Conservation (phyloP, 2,329 filamentous ascomycete species). For the Fonsecaea nubica region DNA sequence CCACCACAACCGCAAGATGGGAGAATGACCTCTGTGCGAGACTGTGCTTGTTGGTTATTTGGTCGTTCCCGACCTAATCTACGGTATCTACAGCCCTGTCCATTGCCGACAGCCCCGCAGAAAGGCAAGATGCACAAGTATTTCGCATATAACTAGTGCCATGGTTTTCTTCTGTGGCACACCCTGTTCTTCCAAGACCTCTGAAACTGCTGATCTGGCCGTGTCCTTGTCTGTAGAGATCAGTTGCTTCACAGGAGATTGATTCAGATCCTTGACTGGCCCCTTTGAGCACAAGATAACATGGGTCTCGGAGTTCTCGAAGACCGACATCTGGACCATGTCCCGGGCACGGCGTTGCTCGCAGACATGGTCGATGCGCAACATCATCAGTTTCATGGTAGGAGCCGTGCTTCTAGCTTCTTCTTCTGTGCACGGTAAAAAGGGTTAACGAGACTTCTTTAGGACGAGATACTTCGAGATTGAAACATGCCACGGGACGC, state of each 20-base stretch:
- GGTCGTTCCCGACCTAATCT: constrained; percentile 8
- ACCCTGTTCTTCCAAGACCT: background rate
- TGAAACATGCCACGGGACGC: constrained; percentile 42
- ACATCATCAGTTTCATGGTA: constrained; percentile 34
- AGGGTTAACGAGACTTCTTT: background rate
- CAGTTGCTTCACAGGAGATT: background rate
- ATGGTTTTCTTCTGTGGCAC: background rate
- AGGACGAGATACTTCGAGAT: constrained; percentile 41
- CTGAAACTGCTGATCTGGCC: background rate
- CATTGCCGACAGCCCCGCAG: constrained; percentile 30
- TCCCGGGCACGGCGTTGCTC: constrained; percentile 38
- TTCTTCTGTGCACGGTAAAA: background rate
- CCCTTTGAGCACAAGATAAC: background rate
- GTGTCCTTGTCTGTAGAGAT: background rate
- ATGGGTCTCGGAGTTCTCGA: constrained; percentile 45
- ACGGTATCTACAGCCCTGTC: constrained; percentile 11
- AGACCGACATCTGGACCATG: constrained; percentile 40
- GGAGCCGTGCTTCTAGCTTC: background rate
- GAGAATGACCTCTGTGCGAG: background rate
- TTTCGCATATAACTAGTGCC: constrained; percentile 7
- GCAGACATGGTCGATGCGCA: constrained; percentile 33
- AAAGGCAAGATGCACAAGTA: background rate
- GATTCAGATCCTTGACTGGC: background rate
- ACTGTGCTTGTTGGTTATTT: background rate
- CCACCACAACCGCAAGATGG: background rate